Base-by-base conservation (phyloP, 1,284 basidiomycete species). In the Marasmius sp. region DNA sequence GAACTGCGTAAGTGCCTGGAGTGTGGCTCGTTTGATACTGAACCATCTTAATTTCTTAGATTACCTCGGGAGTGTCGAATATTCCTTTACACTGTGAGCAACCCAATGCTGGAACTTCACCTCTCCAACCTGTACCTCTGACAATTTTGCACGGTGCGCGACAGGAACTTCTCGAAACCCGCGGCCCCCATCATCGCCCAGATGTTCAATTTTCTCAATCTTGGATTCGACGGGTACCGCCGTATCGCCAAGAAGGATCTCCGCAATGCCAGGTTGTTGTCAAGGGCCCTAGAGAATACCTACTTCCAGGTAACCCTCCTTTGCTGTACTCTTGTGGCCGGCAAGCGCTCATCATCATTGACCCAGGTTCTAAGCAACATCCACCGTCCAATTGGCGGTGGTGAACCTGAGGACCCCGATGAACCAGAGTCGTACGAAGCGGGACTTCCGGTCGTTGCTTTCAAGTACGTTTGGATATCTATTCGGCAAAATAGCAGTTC, bases 391-490 rank as follows among this genome's bases (percentile, higher is more conserved):
- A 60, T 68, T 9, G 58, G 62, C 14, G 59, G 64, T 12, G 62
- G 66, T 8, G 45, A 47, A n/a, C 45, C 45, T 37, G 69, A 73
- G 7, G 67, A 74, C 27, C 69, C 68, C 34, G 76, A 79, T 54
- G 72, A 80, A 49, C 75, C 79, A 1, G 76, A 81, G 64, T 65
- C 70, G 38, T 89, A 87, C 71, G 70, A 76, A 41, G 74, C 79
- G 10, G 87, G 87, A 18, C 77, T 93, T 5, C 91, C 91, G 6
- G 89, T 91, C 20, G 88, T 92, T 11, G 79, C 87, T 0, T 93
- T 92, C 83, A 75, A 78, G 65, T 87, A 62, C 22, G 47, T 37
- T 38, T 43, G 3, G 14, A 27, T 6, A 34, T 43, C 38, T 60
- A n/a, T 20, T 33, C 9, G 14, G 33, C 12, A 43, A n/a, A n/a